phyloP scores from a whole-genome alignment of 2,329 filamentous ascomycete species.

The Beauveria bassiana region DNA sequence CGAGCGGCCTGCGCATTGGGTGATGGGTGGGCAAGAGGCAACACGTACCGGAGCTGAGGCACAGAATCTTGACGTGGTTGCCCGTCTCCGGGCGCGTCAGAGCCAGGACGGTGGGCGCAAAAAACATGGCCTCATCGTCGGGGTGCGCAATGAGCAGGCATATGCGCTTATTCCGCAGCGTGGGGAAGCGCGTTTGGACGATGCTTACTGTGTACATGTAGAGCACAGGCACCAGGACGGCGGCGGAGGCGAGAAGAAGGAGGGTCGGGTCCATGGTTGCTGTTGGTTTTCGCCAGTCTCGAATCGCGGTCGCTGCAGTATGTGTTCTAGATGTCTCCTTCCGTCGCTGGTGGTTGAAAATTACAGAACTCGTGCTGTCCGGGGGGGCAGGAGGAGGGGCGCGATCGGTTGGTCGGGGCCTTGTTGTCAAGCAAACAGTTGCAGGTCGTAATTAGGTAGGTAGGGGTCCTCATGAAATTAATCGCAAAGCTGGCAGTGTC shows the following conservation, averaged over 20 bases:
- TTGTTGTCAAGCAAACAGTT: background rate
- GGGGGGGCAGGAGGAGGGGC: background rate
- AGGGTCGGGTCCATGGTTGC: slow-evolving; percentile 14
- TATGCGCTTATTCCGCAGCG: slow-evolving; percentile 74
- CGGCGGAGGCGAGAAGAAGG: slow-evolving; percentile 22
- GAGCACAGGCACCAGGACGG: slow-evolving; percentile 39
- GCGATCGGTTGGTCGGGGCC: background rate
- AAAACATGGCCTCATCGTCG: slow-evolving; percentile 99
- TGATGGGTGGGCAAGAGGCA: background rate
- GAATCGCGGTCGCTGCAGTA: background rate
- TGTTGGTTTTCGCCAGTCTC: background rate
- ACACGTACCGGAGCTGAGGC: slow-evolving; percentile 68
- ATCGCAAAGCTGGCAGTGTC: background rate
- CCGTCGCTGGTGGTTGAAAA: background rate
- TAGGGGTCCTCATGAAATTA: background rate
- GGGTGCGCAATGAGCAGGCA: slow-evolving; percentile 92
- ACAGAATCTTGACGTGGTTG: slow-evolving; percentile 92
- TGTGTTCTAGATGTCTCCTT: background rate
- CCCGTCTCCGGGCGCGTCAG: slow-evolving; percentile 70
- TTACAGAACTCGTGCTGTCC: background rate
- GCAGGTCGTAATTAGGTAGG: background rate
- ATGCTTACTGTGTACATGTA: slow-evolving; percentile 44
- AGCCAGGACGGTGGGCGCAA: slow-evolving; percentile 80
- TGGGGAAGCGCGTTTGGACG: slow-evolving; percentile 51
- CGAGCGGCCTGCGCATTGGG: no score